Evolutionary conservation across 345 rosid species (phyloP), one percentile per base, ranked within the genome.

Genomic region (Leavenworthia alabamica): DNA sequence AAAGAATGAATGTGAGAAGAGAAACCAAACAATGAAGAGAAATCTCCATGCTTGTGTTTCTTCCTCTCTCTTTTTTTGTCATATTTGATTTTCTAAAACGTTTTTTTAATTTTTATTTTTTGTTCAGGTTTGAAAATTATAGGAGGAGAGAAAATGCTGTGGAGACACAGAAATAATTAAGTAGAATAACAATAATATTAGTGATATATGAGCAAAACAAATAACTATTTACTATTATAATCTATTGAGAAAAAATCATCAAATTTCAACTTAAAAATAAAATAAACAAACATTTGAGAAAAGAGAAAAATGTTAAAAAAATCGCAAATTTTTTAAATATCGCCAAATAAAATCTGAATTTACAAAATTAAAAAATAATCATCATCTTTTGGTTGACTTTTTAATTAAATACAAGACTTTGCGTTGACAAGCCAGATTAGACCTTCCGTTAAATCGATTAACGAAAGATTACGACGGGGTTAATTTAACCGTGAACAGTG

Each of bases 31-130:
- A 72, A 37, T 15, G 17, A 66, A 39, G 67, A 57, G 49, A 32
- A 52, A 67, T 70, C 53, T 48, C 77, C 86, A 82, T 77, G 58
- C 52, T 70, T 64, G 5, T 58, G 48, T 43, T 63, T 54, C 48
- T 20, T 22, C 62, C 40, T 70, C 14, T n/a, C 52, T 56, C 20
- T 32, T 17, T 40, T 5, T 58, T 41, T 50, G 58, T 50, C 53
- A 67, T 53, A 40, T 68, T 68, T 36, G 33, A 51, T 43, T 52
- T 59, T 52, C 48, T 33, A 23, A 50, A 50, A 40, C 15, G 3
- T 42, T 29, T 33, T 37, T 3, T n/a, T 42, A 51, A 24, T n/a
- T 6, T 3, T n/a, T 42, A 51, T 26, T 17, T 6, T 35, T 44
- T 26, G 50, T 33, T 20, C 4, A 14, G 12, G 20, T 45, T 22